phyloP scores from a whole-genome alignment of 805 yeast genomes.

The Teunomyces gatunensis region DNA sequence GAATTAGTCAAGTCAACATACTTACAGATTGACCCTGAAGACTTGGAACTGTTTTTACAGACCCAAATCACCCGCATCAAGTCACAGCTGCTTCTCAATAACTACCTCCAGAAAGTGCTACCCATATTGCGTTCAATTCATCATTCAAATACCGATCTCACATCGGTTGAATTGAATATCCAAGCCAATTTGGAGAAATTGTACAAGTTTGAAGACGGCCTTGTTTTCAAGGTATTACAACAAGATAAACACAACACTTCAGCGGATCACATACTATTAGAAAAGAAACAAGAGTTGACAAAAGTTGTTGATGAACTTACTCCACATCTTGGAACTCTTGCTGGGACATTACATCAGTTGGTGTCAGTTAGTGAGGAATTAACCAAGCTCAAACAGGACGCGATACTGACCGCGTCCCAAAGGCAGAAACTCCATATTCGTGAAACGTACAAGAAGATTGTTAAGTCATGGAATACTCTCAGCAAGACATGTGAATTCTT shows the following conservation, averaged over 20 bases:
- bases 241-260: conserved; percentile 4
- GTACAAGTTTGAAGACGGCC: conserved; percentile 11
- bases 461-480: conserved; percentile 17
- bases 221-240: conserved; percentile 14
- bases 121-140: conserved; percentile 37
- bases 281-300: neutral
- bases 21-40: conserved; percentile 8
- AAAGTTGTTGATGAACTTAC: neutral
- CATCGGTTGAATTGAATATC: conserved; percentile 26
- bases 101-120: conserved; percentile 24
- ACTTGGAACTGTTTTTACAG: conserved; percentile 17
- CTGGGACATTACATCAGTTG: neutral
- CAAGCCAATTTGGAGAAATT: conserved; percentile 20
- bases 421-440: neutral
- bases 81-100: conserved; percentile 22
- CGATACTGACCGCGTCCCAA: neutral
- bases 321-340: neutral
- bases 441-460: conserved; percentile 10
- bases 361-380: conserved; percentile 1
- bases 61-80: conserved; percentile 22
- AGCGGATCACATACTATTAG: neutral
- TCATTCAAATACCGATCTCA: conserved; percentile 22
- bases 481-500: conserved; percentile 26
- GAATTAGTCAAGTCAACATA: conserved; percentile 11
- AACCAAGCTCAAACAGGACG: conserved; percentile 3